Base-by-base conservation (phyloP, 495 filamentous ascomycete genomes). In the Annulohypoxylon bovei region DNA sequence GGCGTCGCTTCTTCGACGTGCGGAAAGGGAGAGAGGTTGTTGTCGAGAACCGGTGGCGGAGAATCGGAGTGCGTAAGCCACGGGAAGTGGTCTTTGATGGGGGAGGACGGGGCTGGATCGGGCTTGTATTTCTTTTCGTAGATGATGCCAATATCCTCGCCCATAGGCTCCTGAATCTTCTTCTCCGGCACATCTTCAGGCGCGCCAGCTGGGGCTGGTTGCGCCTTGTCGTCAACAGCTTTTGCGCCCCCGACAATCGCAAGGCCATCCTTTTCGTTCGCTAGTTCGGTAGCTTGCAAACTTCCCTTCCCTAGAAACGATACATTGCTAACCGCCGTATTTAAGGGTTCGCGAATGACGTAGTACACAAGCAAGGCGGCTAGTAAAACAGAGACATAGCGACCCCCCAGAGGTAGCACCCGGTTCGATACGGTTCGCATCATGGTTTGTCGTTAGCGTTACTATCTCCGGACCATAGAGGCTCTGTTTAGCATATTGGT, bases 1-100 rank as follows among this genome's bases (percentile, higher is more conserved):
- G 86, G 86, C 4, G 87, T 88, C 7, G 69, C 52, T 69, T 84
- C 79, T 0, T 60, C 60, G 42, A 81, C 75, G 74, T 83, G 80
- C 0, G 71, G 68, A 6, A 62, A 50, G 14, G 81, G 80, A 30
- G 80, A 80, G 25, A 76, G 58, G 75, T 83, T 79, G 25, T 80
- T 73, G n/a, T 72, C 64, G 27, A 74, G 81, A 22, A 77, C 62
- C 0, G 70, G 65, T 16, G 75, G 75, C 9, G 67, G 54, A 14
- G 57, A 49, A 3, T 65, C 56, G 25, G 62, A 62, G 27, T 65
- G 46, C 2, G 70, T 77, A 49, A 77, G 60, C 61, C 50, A 74
- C 0, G 73, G 70, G 56, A 77, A 77, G 35, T 77, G 73, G 67
- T 77, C 75, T 27, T 56, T 67, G 20, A 77, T 67, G 4, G 75